These are phyloP conservation scores for Ceratobasidium sp. DNA, from an alignment of 1,284 basidiomycete species.

Conservation along the genomic window DNA sequence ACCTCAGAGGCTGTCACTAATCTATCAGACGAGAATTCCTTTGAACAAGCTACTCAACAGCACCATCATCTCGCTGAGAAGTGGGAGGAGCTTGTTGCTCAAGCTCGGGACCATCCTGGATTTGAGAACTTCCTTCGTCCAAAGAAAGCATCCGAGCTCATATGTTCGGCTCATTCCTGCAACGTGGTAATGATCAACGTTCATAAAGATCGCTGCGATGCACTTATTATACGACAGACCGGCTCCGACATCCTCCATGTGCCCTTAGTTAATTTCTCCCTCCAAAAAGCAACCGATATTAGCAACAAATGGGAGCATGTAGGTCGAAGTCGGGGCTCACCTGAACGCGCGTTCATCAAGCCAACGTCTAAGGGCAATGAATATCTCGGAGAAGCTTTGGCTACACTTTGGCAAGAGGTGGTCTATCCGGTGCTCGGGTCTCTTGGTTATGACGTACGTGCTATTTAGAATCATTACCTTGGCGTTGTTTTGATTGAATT, in stretches of 20 bases:
- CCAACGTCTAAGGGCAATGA: too few relatives aligned
- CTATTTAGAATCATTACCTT: too few relatives aligned
- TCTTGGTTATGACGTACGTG: too few relatives aligned
- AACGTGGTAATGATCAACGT: neutral
- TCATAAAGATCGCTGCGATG: neutral
- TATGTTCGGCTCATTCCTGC: neutral
- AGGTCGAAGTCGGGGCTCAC: too few relatives aligned
- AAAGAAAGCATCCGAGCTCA: neutral
- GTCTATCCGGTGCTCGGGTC: too few relatives aligned
- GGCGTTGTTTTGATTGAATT: too few relatives aligned
- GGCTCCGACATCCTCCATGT: neutral
- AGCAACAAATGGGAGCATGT: too few relatives aligned
- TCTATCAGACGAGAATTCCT: neutral
- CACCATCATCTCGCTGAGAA: neutral
- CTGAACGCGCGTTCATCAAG: too few relatives aligned
- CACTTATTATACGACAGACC: neutral
- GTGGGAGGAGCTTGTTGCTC: neutral
- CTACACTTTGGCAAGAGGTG: too few relatives aligned
- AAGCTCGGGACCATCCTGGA: neutral
- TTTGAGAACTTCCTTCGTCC: conserved; percentile 1
- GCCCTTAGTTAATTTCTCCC: neutral
- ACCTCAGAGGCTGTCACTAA: neutral
- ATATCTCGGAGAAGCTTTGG: too few relatives aligned
- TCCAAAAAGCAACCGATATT: neutral
- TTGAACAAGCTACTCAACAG: neutral